A percentile compares a stretch with the other conserved stretches of the same genome.
Conservation (phyloP, 208 protist species). For the Leishmania turanica region DNA sequence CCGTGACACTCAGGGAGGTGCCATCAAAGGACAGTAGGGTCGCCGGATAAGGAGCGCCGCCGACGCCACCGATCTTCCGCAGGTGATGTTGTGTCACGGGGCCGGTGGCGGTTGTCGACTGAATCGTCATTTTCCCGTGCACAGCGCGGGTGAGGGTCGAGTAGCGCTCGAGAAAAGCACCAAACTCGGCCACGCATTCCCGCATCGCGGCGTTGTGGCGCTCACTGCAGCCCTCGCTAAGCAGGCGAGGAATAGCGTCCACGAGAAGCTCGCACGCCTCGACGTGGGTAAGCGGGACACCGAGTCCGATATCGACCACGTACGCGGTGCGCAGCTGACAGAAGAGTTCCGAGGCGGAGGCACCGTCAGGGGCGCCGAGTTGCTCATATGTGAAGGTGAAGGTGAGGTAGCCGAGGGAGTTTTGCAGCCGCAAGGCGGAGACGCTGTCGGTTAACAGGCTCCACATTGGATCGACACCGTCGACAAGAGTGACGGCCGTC, state of each 20-base stretch:
- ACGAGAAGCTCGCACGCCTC: constrained; percentile 59
- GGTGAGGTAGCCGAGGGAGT: constrained; percentile 70
- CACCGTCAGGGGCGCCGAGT: background rate
- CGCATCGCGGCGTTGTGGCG: constrained; percentile 73
- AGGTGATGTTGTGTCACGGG: constrained; percentile 78
- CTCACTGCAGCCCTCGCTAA: constrained; percentile 52
- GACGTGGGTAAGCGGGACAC: constrained; percentile 53
- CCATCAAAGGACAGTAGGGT: constrained; percentile 67
- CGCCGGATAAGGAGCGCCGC: constrained; percentile 67
- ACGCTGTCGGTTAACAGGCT: constrained; percentile 25
- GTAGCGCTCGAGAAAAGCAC: constrained; percentile 74
- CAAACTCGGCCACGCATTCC: constrained; percentile 54
- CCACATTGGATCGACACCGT: constrained; percentile 14
- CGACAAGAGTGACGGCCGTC: constrained; percentile 13
- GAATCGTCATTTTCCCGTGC: constrained; percentile 62
- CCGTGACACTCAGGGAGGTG: constrained; percentile 36
- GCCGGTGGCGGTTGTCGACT: constrained; percentile 48
- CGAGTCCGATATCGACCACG: constrained; percentile 66
- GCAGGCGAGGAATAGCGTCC: constrained; percentile 37
- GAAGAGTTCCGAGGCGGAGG: background rate
- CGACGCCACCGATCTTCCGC: constrained; percentile 50
- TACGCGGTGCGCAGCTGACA: constrained; percentile 37
- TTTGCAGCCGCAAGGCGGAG: constrained; percentile 47
- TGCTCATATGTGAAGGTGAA: constrained; percentile 36
- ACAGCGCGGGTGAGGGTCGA: constrained; percentile 56